phyloP scores from a whole-genome alignment of 371 early-diverging fungal genomes.

The Syncephalastrum monosporum region DNA sequence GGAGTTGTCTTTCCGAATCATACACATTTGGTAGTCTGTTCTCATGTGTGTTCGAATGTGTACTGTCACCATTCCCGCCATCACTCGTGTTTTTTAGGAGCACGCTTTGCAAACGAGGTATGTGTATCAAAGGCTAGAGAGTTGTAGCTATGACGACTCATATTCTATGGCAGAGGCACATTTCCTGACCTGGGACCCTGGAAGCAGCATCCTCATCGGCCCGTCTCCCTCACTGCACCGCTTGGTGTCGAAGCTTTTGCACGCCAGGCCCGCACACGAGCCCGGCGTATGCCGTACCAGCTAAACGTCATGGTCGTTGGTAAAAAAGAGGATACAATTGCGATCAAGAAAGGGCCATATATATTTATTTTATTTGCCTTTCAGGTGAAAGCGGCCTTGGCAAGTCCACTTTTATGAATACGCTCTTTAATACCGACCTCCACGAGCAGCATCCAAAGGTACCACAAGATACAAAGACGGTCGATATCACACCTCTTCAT shows the following conservation, averaged over 20 bases:
- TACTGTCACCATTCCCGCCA: neutral
- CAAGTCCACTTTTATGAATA: conserved; percentile 93
- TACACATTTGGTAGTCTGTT: too few species aligned
- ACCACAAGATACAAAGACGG: conserved; percentile 59
- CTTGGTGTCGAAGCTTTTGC: conserved; percentile 71
- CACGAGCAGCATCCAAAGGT: conserved; percentile 63
- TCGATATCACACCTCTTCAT: conserved; percentile 66
- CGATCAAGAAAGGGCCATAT: too few species aligned
- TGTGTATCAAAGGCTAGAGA: neutral
- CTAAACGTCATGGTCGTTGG: conserved; percentile 85
- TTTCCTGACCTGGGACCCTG: conserved; percentile 82
- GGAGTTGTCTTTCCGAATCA: too few species aligned
- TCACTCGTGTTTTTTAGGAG: conserved; percentile 53
- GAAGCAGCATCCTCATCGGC: conserved; percentile 63
- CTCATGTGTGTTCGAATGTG: neutral
- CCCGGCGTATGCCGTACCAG: conserved; percentile 62
- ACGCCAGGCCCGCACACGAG: conserved; percentile 61
- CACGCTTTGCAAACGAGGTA: conserved; percentile 77
- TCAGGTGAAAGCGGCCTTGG: conserved; percentile 86
- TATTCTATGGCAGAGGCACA: conserved; percentile 43
- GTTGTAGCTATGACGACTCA: neutral
- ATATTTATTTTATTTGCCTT: neutral
- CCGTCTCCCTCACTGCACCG: conserved; percentile 40
- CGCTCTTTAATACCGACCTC: conserved; percentile 74
- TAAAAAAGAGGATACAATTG: conserved; percentile 26